Evolutionary conservation across 106 monocot genomes (phyloP).

Genomic region (Platanthera zijinensis): DNA sequence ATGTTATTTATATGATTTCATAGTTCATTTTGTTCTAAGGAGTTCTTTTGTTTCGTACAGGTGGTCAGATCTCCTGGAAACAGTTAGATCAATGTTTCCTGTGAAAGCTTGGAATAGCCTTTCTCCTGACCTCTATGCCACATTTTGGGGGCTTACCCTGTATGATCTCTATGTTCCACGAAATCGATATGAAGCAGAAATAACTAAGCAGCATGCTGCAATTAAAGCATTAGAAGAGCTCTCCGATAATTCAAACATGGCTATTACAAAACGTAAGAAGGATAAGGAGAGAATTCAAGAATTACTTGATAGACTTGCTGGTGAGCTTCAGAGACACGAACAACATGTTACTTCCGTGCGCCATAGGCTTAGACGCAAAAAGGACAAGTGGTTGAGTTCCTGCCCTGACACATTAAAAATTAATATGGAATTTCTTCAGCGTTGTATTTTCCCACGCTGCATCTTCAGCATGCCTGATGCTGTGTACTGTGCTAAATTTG

Average conservation of each 20-base stretch:
- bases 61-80: constrained; percentile 77
- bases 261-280: constrained; percentile 92
- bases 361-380: constrained; percentile 60
- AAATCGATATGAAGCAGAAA: constrained; percentile 83
- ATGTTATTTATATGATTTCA: no score
- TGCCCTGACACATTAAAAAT: constrained; percentile 79
- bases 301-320: constrained; percentile 59
- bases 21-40: constrained; percentile 3
- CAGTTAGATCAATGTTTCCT: constrained; percentile 58
- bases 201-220: constrained; percentile 73
- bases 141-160: constrained; percentile 96
- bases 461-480: constrained; percentile 94
- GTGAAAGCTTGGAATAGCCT: constrained; percentile 85
- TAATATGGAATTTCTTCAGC: constrained; percentile 96
- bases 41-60: constrained; percentile 19
- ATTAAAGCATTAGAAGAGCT: constrained; percentile 88
- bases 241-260: constrained; percentile 85
- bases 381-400: constrained; percentile 85
- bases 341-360: constrained; percentile 84
- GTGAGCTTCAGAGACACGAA: constrained; percentile 82
- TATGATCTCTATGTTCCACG: constrained; percentile 93
- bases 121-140: constrained; percentile 88
- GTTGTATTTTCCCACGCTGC: constrained; percentile 90
- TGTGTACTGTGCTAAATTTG: constrained; percentile 88
- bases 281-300: constrained; percentile 97